Percentiles rank a stretch among this genome's conserved stretches.
Conservation (phyloP, 768 basidiomycete genomes). For the Lepiota venenata region DNA sequence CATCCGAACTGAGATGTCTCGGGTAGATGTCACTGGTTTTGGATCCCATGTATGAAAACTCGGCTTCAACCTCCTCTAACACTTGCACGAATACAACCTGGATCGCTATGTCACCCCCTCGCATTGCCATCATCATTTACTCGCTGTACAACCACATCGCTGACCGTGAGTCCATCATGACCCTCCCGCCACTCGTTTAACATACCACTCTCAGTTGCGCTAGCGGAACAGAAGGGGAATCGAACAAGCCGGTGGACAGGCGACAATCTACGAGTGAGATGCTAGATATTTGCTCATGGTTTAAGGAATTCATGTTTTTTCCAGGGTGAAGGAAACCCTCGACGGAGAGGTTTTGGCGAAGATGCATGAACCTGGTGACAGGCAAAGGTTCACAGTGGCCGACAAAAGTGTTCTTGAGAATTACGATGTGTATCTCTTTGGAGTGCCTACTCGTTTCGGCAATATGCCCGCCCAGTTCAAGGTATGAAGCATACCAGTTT, state of each 20-base stretch:
- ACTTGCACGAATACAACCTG: too few relatives aligned
- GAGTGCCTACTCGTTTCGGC: slow-evolving; percentile 70
- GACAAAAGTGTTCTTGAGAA: not conserved
- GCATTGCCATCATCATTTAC: slow-evolving; percentile 71
- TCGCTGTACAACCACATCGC: slow-evolving; percentile 75
- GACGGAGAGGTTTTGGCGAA: slow-evolving; percentile 48
- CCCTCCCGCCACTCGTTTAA: slow-evolving; percentile 4
- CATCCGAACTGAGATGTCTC: too few relatives aligned
- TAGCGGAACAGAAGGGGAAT: slow-evolving; percentile 30
- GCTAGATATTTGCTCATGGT: not conserved
- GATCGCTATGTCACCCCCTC: slow-evolving; percentile 42
- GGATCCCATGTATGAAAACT: too few relatives aligned
- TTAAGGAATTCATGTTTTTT: not conserved
- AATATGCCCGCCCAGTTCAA: slow-evolving; percentile 61
- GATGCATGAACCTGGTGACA: slow-evolving; percentile 37
- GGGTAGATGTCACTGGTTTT: too few relatives aligned
- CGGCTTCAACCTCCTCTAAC: too few relatives aligned
- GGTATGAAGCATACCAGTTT: slow-evolving; percentile 8
- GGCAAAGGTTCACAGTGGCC: not conserved
- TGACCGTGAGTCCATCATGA: slow-evolving; percentile 41
- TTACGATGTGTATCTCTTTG: slow-evolving; percentile 65
- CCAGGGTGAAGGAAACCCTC: slow-evolving; percentile 65
- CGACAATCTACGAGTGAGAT: slow-evolving; percentile 39
- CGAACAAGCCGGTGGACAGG: slow-evolving; percentile 30
- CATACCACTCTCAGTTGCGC: slow-evolving; percentile 40